Evolutionary conservation across 1,284 basidiomycete genomes (phyloP).

Genomic region (Kwoniella shivajii): DNA sequence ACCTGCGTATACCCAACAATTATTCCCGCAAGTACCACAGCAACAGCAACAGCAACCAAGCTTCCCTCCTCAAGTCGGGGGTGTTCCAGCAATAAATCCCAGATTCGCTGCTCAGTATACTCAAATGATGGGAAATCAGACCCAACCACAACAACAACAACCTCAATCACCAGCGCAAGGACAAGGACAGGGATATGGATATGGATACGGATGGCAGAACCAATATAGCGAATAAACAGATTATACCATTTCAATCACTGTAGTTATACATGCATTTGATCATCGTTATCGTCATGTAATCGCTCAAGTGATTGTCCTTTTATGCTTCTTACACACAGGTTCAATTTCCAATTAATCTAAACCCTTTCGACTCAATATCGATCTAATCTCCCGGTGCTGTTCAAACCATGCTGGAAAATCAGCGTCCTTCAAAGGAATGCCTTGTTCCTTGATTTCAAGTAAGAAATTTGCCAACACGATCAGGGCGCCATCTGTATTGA

Average conservation of each 20-base stretch:
- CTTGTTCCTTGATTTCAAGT: slow-evolving; percentile 67
- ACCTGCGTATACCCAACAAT: slow-evolving; percentile 1
- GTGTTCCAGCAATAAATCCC: slow-evolving; percentile 50
- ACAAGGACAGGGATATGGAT: not conserved
- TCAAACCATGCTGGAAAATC: slow-evolving; percentile 79
- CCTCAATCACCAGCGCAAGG: too few species aligned
- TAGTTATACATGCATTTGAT: not conserved
- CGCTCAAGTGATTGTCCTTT: not conserved
- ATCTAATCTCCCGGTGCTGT: slow-evolving; percentile 80
- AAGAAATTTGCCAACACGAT: slow-evolving; percentile 96
- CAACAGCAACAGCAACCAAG: slow-evolving; percentile 4
- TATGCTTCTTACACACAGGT: not conserved
- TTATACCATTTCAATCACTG: not conserved
- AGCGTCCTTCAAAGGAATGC: slow-evolving; percentile 52
- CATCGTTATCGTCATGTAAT: not conserved
- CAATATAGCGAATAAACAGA: slow-evolving; percentile 7
- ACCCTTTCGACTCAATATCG: slow-evolving; percentile 70
- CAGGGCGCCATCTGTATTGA: slow-evolving; percentile 76
- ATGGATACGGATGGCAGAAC: not conserved
- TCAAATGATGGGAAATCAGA: slow-evolving; percentile 17
- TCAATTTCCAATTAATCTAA: slow-evolving; percentile 62
- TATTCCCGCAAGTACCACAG: slow-evolving; percentile 2
- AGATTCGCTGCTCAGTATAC: slow-evolving; percentile 45
- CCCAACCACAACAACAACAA: too few species aligned
- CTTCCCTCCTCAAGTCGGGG: slow-evolving; percentile 1